These are phyloP conservation scores for Ampelomyces quisqualis DNA, from an alignment of 2,329 filamentous ascomycete species.

Conservation along the genomic window DNA sequence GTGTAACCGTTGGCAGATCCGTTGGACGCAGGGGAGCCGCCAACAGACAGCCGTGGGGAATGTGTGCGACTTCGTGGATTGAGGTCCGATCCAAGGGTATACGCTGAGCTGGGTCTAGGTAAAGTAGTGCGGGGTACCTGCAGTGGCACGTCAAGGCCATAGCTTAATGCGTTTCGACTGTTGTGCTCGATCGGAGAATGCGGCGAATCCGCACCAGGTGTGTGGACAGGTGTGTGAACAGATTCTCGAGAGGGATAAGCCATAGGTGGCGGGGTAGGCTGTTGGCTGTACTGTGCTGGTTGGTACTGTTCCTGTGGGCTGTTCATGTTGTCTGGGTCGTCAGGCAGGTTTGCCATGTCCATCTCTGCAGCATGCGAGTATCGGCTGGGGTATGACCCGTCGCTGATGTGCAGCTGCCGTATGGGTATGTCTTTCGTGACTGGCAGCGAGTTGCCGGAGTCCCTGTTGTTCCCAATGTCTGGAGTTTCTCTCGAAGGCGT, in stretches of 20 bases:
- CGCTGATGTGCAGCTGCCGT: conserved; percentile 38
- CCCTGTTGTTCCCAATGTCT: conserved; percentile 24
- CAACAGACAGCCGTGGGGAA: conserved; percentile 54
- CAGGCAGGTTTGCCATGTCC: conserved; percentile 29
- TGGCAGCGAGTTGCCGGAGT: conserved; percentile 27
- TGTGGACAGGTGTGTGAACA: conserved; percentile 28
- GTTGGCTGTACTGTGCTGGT: conserved; percentile 15
- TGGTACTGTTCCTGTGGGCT: conserved; percentile 13
- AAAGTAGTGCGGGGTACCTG: conserved; percentile 57
- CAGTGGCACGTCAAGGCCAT: conserved; percentile 33
- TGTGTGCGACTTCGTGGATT: conserved; percentile 61
- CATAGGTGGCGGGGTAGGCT: conserved; percentile 29
- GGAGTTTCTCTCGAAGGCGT: conserved; percentile 39
- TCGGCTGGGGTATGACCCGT: conserved; percentile 33
- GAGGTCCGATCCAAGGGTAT: conserved; percentile 72
- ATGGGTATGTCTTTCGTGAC: conserved; percentile 39
- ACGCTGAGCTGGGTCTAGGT: conserved; percentile 71
- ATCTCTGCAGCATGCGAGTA: conserved; percentile 38
- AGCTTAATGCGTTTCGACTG: conserved; percentile 32
- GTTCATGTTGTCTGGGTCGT: conserved; percentile 26
- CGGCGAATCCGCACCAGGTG: conserved; percentile 31
- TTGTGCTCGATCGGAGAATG: conserved; percentile 35
- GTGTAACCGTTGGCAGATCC: conserved; percentile 47
- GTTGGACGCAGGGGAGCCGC: conserved; percentile 43
- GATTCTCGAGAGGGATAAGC: conserved; percentile 27